Conservation (phyloP, 257 asterid genomes). For the Solanum habrochaites region DNA sequence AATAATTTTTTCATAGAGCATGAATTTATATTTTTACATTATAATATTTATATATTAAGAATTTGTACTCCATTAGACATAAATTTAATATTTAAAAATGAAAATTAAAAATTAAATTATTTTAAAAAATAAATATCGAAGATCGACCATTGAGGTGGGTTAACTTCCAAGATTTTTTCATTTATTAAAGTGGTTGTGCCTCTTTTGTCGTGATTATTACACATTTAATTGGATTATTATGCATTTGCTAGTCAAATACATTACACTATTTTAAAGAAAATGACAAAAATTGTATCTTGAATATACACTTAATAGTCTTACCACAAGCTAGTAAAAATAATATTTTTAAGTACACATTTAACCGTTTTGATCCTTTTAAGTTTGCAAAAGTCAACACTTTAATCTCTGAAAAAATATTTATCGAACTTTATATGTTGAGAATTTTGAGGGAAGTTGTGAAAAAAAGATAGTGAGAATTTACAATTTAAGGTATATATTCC, state of each 20-base stretch:
- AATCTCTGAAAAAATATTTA: background rate
- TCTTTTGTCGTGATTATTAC: background rate
- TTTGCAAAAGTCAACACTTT: no score
- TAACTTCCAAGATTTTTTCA: background rate
- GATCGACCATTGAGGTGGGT: background rate
- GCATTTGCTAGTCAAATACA: background rate
- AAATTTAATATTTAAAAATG: background rate
- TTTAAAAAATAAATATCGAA: no score
- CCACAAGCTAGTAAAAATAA: background rate
- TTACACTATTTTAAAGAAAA: background rate
- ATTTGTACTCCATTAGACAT: background rate
- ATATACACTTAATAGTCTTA: background rate
- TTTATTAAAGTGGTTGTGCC: background rate
- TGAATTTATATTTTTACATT: background rate
- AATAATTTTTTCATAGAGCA: background rate
- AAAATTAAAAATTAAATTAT: background rate
- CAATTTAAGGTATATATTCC: background rate
- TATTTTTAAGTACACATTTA: background rate
- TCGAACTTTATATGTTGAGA: background rate
- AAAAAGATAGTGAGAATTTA: background rate
- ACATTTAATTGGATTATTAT: background rate
- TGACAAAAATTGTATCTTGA: background rate
- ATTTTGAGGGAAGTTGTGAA: background rate
- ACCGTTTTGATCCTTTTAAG: background rate
- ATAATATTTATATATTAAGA: background rate